phyloP scores from a whole-genome alignment of 2,329 filamentous ascomycete genomes.

The Aspergillus nomiae region DNA sequence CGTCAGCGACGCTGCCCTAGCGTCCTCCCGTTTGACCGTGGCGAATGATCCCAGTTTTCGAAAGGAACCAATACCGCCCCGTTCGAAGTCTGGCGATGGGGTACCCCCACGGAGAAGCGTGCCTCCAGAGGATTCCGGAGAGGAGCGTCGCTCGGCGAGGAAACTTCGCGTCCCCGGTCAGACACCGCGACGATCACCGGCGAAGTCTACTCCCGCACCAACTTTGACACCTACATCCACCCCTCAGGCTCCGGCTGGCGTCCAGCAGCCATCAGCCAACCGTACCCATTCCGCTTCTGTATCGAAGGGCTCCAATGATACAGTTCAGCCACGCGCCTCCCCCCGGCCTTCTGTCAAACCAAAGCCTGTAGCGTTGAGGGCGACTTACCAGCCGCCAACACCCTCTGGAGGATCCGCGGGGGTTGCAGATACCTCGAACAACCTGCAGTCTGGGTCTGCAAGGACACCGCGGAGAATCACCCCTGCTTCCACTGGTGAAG shows the following conservation, averaged over 20 bases:
- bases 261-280: slow-evolving; percentile 7
- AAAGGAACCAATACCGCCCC: slow-evolving; percentile 25
- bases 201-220: slow-evolving; percentile 14
- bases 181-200: slow-evolving; percentile 11
- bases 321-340: slow-evolving; percentile 22
- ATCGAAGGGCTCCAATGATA: slow-evolving; percentile 25
- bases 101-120: slow-evolving; percentile 12
- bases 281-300: slow-evolving; percentile 15
- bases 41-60: slow-evolving; percentile 29
- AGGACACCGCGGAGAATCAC: slow-evolving; percentile 16
- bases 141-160: slow-evolving; percentile 13
- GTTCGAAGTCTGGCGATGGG: slow-evolving; percentile 27
- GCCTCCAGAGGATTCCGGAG: slow-evolving; percentile 6
- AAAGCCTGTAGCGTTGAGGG: slow-evolving; percentile 38
- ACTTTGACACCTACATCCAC: slow-evolving; percentile 11
- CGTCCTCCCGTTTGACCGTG: slow-evolving; percentile 31
- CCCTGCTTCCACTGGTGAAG: slow-evolving; percentile 27
- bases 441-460: slow-evolving; percentile 23
- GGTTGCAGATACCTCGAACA: slow-evolving; percentile 15
- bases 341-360: slow-evolving; percentile 39
- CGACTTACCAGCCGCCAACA: slow-evolving; percentile 23
- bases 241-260: slow-evolving; percentile 7
- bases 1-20: slow-evolving; percentile 30
- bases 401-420: slow-evolving; percentile 17
- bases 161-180: slow-evolving; percentile 10